Evolutionary conservation across 345 rosid species (phyloP).

Genomic region (Balakata baccata): DNA sequence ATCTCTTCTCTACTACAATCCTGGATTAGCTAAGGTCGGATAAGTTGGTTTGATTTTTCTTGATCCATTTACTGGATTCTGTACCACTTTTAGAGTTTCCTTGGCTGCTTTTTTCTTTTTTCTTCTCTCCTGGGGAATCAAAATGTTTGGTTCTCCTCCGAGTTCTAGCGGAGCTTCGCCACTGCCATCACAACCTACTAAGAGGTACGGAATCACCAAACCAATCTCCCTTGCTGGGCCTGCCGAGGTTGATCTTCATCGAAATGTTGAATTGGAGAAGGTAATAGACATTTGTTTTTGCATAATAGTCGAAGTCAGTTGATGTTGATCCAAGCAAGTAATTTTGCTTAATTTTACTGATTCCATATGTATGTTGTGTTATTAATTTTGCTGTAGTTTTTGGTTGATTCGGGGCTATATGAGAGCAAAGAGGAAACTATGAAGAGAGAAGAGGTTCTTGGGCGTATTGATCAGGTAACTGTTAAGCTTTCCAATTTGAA

Average conservation of each 20-base stretch:
- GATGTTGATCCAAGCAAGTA: not conserved
- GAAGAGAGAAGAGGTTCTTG: conserved; percentile 27
- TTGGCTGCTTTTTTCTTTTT: too few relatives aligned
- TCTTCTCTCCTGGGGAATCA: not conserved
- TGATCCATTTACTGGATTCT: not conserved
- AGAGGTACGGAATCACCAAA: conserved; percentile 23
- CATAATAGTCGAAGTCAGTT: not conserved
- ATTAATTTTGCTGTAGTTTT: conserved; percentile 8
- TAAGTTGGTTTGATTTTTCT: not conserved
- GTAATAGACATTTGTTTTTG: not conserved
- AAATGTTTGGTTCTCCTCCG: conserved; percentile 23
- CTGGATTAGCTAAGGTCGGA: too few relatives aligned
- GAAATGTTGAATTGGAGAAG: conserved; percentile 26
- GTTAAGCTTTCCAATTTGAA: not conserved
- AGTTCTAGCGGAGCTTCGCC: conserved; percentile 3
- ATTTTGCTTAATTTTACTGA: not conserved
- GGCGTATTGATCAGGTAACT: conserved; percentile 25
- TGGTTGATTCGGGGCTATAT: conserved; percentile 29
- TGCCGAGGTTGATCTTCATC: conserved; percentile 24
- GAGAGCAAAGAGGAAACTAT: conserved; percentile 27
- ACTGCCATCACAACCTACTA: not conserved
- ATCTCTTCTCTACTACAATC: not conserved
- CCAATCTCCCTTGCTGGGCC: conserved; percentile 24
- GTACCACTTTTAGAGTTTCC: not conserved
- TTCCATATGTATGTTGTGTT: not conserved